Evolutionary conservation across 1,284 basidiomycete species (phyloP), one percentile per base, ranked within the genome.

Genomic region (Ceratobasidium sp.): DNA sequence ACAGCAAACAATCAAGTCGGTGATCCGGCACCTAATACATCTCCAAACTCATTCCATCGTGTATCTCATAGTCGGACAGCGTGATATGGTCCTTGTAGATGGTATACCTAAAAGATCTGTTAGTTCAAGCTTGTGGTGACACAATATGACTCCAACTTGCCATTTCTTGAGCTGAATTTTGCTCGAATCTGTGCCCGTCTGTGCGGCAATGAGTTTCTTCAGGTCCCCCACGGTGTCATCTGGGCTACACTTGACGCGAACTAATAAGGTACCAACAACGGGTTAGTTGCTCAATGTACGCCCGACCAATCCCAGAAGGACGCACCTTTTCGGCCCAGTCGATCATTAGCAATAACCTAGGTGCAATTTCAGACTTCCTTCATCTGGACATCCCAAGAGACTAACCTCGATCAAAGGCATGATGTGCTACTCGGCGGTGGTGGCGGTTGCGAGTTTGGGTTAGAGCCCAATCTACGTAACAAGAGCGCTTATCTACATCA

Each of bases 91-190:
- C 94, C 79, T 96, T 96, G 83, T 89, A 96, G 56, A 88, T 90
- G 0, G 86, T 95, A 78, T 96, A 95, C 93, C 93, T 94, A 72
- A 42, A 47, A 27, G 20, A 68, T 25, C 25, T 73, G 20, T 22
- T 8, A 17, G n/a, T 15, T 5, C 45, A 15, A 29, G 4, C 1
- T 38, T 22, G 2, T 5, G 56, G 42, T 5, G 34, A 34, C 8
- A 55, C 31, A 55, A n/a, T n/a, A n/a, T n/a, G n/a, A n/a, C n/a
- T n/a, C n/a, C 5, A 25, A 79, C 89, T 71, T 72, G 91, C 95
- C 95, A 98, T 86, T 98, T 98, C 88, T 98, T 99, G 65, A 99
- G 82, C 76, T 91, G 86, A 72, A 99, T 98, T 86, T 98, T 96
- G 50, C 80, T 81, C 8, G 80, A 77, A 75, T 93, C 88, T 2